Percentiles rank a stretch among this genome's conserved stretches.
These are phyloP conservation scores for Yamadazyma siamensis DNA, from an alignment of 1,139 yeast genomes.

Conservation along the genomic window DNA sequence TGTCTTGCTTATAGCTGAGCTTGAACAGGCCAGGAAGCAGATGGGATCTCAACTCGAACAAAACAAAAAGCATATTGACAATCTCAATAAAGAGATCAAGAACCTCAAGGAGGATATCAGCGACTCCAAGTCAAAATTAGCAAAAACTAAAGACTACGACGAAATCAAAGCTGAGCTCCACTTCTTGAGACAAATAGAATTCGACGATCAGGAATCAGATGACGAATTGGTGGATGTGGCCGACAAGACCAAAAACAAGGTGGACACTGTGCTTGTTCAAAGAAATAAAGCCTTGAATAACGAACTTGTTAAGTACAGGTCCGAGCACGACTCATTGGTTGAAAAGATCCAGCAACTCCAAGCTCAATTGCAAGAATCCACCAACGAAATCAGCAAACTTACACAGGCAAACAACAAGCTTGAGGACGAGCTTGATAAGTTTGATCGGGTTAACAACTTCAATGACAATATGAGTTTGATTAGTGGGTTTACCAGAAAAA, in stretches of 20 bases:
- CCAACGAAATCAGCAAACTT: conserved; percentile 31
- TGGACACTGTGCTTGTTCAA: conserved; percentile 51
- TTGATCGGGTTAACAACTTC: conserved; percentile 45
- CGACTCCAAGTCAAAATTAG: conserved; percentile 44
- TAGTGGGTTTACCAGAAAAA: conserved; percentile 49
- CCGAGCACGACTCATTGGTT: conserved; percentile 42
- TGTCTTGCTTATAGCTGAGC: conserved; percentile 57
- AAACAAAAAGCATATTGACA: conserved; percentile 29
- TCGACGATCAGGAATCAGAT: conserved; percentile 42
- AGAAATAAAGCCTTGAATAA: conserved; percentile 59
- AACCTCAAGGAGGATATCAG: conserved; percentile 51
- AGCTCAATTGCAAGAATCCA: conserved; percentile 30
- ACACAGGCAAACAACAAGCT: conserved; percentile 53
- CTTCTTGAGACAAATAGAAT: conserved; percentile 71
- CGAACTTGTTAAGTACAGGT: conserved; percentile 57
- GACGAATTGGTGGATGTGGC: conserved; percentile 18
- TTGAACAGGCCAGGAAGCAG: conserved; percentile 48
- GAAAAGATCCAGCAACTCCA: conserved; percentile 41
- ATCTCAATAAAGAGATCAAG: conserved; percentile 43
- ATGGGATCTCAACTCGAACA: conserved; percentile 31
- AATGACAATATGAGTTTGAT: conserved; percentile 68
- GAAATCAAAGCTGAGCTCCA: conserved; percentile 73
- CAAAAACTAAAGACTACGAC: conserved; percentile 61
- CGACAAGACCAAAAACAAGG: conserved; percentile 17
- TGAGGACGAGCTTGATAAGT: conserved; percentile 63